phyloP scores from a whole-genome alignment of 352 stramenopile species.

The Pythium dissotocum region DNA sequence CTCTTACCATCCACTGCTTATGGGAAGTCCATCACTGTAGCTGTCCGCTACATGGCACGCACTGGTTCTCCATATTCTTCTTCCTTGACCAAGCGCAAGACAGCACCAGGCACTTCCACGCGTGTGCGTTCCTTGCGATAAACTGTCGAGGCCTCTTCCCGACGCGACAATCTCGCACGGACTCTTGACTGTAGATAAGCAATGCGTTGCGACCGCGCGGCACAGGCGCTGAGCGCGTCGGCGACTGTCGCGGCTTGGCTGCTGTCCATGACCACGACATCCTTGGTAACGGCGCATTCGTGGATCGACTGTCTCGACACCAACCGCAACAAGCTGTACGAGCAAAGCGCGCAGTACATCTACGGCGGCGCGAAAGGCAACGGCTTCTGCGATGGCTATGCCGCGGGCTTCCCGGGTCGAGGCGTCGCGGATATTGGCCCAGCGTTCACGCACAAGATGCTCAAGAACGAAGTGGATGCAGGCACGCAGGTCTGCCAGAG shows the following conservation, averaged over 20 bases:
- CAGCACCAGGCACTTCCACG: not conserved
- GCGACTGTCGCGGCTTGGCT: conserved; percentile 21
- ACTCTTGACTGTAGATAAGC: not conserved
- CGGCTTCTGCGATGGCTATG: conserved; percentile 71
- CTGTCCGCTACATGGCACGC: not conserved
- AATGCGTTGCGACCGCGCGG: not conserved
- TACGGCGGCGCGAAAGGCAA: conserved; percentile 60
- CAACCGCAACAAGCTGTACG: conserved; percentile 60
- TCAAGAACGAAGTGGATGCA: conserved; percentile 60
- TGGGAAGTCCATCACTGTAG: too few relatives aligned
- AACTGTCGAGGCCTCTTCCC: not conserved
- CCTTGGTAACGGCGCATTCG: conserved; percentile 42
- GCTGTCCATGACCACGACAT: not conserved
- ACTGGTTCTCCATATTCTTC: not conserved
- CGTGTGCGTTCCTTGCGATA: not conserved
- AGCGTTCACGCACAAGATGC: conserved; percentile 67
- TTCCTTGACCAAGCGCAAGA: not conserved
- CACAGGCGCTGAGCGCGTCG: conserved; percentile 1
- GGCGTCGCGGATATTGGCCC: conserved; percentile 52
- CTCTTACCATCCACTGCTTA: not conserved
- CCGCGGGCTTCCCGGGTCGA: conserved; percentile 56
- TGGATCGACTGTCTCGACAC: conserved; percentile 73
- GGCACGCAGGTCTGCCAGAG: conserved; percentile 46
- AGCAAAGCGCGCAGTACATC: conserved; percentile 66
- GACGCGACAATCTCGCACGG: not conserved